Base-by-base conservation (phyloP, 495 filamentous ascomycete genomes). In the Aspergillus hancockii region DNA sequence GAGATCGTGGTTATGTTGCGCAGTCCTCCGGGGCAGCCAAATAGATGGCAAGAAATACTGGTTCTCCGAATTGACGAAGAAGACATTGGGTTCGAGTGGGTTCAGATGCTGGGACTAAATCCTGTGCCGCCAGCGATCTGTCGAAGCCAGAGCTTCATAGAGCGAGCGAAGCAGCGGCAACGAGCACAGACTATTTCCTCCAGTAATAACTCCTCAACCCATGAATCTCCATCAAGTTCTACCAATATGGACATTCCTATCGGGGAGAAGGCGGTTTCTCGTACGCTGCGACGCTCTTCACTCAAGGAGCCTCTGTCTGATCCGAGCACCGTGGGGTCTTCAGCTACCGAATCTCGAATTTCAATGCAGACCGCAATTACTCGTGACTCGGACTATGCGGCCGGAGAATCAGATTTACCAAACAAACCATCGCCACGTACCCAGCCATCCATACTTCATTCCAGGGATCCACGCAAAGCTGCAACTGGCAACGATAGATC, bases 1-100 rank as follows among this genome's bases (percentile, higher is more conserved):
- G 87, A 93, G 61, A 78, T 98, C 46, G 77, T 97, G 3, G 77
- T 94, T 32, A 96, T 97, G 92, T 80, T 97, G 30, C 85, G 91
- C 62, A 73, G 71, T 56, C 63, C 75, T 8, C 70, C 75, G 1
- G 69, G 57, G 5, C 59, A 70, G 19, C 67, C 75, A 8, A 79
- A 81, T 61, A 74, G 81, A 36, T 97, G 93, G 92, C 87, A 87
- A 50, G 93, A 99, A 71, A 71, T 96, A 2, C 74, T 98, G 55
- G 84, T 84, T 16, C 78, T 98, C 9, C 78, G 71, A 9, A 82
- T 88, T 3, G 84, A 87, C 49, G 87, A 90, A 65, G 85, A 91
- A 49, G 87, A 89, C 47, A 82, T 92, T 54, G 85, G 84, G n/a
- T 73, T 81, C 36, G 93, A 98, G 68, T 99, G 95, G 95, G 75